Base-by-base conservation (phyloP, 108 stramenopile genomes). In the Epipyxis sp. region DNA sequence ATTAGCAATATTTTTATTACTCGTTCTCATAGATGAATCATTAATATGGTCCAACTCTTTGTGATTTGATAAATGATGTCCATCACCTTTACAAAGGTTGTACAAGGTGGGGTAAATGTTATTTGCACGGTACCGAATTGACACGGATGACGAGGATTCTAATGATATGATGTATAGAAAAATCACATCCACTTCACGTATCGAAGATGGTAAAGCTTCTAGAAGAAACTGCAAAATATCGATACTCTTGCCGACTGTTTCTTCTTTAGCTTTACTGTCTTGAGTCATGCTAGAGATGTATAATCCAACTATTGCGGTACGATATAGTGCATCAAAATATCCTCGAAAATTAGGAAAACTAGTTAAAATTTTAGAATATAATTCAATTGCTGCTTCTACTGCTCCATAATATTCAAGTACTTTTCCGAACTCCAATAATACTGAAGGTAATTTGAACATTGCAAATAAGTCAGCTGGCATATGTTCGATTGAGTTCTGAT, bases 211-310 rank as follows among this genome's bases (percentile, higher is more conserved):
- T 29, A 74, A 6, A 27, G 71, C 71, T 42, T 74, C 71, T 32
- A 74, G 34, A 16, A 74, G 25, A 32, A 74, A 74, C 71, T 74
- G 71, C 27, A 74, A 57, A 42, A 57, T 74, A 42, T 74, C 71
- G 50, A 74, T 74, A 42, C 71, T 43, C 25, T 74, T 46, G 34
- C 43, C 50, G 34, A 35, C 3, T 10, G 50, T 32, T 74, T 74
- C 71, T 20, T 20, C 20, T 74, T 74, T 42, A 3, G 3, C 42
- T 34, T 57, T 30, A 6, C 10, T 32, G 6, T 37, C 71, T 29
- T 74, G 16, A 10, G 71, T 10, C 20, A 32, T 6, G 10, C 50
- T 42, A 29, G 71, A 37, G 3, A 74, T 35, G 43, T 74, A 32
- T 6, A 54, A 3, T 13, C 71, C 71, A 37, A 74, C 71, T 27